These are phyloP conservation scores for Tricholoma sp. DNA, from an alignment of 768 basidiomycete species.

Conservation along the genomic window DNA sequence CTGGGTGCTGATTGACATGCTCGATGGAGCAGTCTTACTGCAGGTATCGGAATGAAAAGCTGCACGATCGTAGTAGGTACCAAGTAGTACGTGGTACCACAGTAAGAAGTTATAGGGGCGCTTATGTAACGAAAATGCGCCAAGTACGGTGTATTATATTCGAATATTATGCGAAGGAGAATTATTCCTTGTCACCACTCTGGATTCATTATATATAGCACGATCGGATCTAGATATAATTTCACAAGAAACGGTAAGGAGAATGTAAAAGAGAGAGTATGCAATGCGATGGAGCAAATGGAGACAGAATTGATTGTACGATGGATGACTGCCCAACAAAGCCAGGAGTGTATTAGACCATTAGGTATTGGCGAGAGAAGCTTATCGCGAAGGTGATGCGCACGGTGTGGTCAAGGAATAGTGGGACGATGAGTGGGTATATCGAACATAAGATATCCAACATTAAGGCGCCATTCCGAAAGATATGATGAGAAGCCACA, in stretches of 20 bases:
- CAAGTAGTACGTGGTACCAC: no score
- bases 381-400: slow-evolving; percentile 23
- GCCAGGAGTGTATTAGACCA: slow-evolving; percentile 29
- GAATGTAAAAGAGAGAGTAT: slow-evolving; percentile 9
- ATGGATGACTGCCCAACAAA: slow-evolving; percentile 11
- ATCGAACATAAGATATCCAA: slow-evolving; percentile 31
- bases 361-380: slow-evolving; percentile 17
- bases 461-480: slow-evolving; percentile 18
- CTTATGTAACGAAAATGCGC: no score
- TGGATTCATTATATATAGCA: neutral
- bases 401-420: slow-evolving; percentile 21
- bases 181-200: neutral
- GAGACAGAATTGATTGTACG: slow-evolving; percentile 8
- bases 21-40: neutral
- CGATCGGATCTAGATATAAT: slow-evolving; percentile 11
- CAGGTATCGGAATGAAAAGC: no score
- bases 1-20: neutral
- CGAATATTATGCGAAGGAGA: neutral
- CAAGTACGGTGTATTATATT: no score
- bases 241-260: slow-evolving; percentile 9
- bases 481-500: slow-evolving; percentile 16
- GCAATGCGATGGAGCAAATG: slow-evolving; percentile 14
- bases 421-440: slow-evolving; percentile 33
- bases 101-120: no score
- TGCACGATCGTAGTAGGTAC: no score